These are phyloP conservation scores for Metschnikowia matae DNA, from an alignment of 805 yeast species.

Conservation along the genomic window DNA sequence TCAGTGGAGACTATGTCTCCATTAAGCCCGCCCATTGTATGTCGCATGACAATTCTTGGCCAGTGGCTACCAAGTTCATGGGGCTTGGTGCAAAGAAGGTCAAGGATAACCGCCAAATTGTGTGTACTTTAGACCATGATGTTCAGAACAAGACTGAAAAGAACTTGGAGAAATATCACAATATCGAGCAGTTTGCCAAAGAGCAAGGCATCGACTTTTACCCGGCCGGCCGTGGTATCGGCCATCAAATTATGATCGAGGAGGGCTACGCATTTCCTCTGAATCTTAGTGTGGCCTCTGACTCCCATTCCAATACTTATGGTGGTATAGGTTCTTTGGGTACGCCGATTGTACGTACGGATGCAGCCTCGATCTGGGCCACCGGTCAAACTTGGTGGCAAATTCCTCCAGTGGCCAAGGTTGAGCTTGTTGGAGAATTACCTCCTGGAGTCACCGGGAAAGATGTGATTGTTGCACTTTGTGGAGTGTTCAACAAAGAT, in stretches of 20 bases:
- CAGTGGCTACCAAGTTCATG: slow-evolving; percentile 94
- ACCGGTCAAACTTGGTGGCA: slow-evolving; percentile 99
- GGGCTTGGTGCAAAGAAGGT: slow-evolving; percentile 87
- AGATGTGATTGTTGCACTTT: slow-evolving; percentile 92
- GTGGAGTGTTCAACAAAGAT: slow-evolving; percentile 90
- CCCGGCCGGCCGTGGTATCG: slow-evolving; percentile 99
- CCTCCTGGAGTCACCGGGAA: slow-evolving; percentile 92
- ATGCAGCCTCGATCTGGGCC: slow-evolving; percentile 99
- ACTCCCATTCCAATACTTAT: slow-evolving; percentile 95
- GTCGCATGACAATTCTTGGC: slow-evolving; percentile 99
- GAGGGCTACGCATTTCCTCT: slow-evolving; percentile 98
- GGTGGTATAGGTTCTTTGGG: slow-evolving; percentile 97
- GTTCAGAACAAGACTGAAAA: slow-evolving; percentile 91
- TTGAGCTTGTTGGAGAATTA: slow-evolving; percentile 74
- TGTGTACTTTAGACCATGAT: slow-evolving; percentile 95
- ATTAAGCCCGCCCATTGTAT: slow-evolving; percentile 95
- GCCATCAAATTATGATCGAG: slow-evolving; percentile 98
- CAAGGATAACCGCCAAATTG: slow-evolving; percentile 84
- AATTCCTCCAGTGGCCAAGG: slow-evolving; percentile 97
- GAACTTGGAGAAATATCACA: slow-evolving; percentile 80
- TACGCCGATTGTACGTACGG: slow-evolving; percentile 97
- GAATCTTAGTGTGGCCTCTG: slow-evolving; percentile 92
- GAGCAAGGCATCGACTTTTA: slow-evolving; percentile 93
- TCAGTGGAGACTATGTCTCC: slow-evolving; percentile 90
- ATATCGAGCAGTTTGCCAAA: slow-evolving; percentile 85